Evolutionary conservation across 2,329 filamentous ascomycete species (phyloP), one percentile per base, ranked within the genome.

Genomic region (Diplodia sapinea): DNA sequence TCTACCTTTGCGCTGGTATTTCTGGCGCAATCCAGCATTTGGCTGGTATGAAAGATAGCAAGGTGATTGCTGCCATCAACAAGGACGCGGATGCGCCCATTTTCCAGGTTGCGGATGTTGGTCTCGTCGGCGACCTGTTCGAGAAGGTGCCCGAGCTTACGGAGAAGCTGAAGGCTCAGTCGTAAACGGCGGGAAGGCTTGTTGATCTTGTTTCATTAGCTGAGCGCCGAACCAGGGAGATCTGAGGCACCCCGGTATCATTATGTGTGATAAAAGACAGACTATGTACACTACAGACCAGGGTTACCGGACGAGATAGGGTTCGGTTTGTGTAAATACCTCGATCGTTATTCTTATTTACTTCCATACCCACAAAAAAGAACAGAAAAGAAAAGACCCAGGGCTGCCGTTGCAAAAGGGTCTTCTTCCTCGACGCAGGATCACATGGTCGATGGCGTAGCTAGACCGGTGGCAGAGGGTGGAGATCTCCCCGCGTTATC

Each of bases 21-120:
- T 97, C 93, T 9, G 95, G 95, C 65, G 95, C 95, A 26, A 99
- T 99, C 73, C 95, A 99, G 82, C 95, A 99, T 84, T 81, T 99
- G 81, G 95, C 95, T 38, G 95, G 95, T 77, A 99, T 99, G 95
- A 99, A 99, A 87, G 95, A 99, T 78, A 97, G 93, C 84, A 99
- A 99, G 84, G 95, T 99, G 68, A 99, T 99, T 82, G 95, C 94
- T 26, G 93, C 93, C 15, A 98, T 99, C 77, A 99, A 99, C 86
- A 99, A 99, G 84, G 95, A 99, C 77, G 84, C 89, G 4, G 95
- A 99, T 80, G 95, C 95, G 68, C 95, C 95, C 36, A 99, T 99
- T 74, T 99, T 99, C 86, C 95, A 99, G 82, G 89, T 99, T 68
- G 95, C 95, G 4, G 95, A 99, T 80, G 93, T 98, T 65, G 95